Percentiles rank a stretch among this genome's conserved stretches.
Conservation (phyloP, 2,329 filamentous ascomycete genomes). For the Orbilia brochopaga region DNA sequence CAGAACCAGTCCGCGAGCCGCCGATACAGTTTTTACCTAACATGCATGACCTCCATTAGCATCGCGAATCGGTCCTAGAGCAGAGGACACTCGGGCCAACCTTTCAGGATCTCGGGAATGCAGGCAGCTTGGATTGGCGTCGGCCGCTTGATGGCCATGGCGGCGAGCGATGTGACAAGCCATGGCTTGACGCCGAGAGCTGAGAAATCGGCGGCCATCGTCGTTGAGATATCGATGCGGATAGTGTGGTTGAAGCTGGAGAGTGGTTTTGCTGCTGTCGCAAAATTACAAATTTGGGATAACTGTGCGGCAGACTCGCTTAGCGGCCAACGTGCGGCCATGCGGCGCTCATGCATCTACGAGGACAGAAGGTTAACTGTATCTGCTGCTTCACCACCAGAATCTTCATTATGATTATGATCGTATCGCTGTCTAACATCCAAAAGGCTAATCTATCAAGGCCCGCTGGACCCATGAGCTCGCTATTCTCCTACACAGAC, state of each 20-base stretch:
- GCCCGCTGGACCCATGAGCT: not conserved
- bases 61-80: not conserved
- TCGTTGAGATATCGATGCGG: no score
- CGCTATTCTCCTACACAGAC: no score
- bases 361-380: no score
- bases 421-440: conserved; percentile 4
- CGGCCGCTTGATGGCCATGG: conserved; percentile 82
- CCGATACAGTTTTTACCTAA: conserved; percentile 84
- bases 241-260: conserved; percentile 7
- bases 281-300: conserved; percentile 28
- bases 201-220: conserved; percentile 67
- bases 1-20: conserved; percentile 90
- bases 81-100: conserved; percentile 13
- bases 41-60: not conserved
- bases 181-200: conserved; percentile 78
- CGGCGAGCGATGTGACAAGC: conserved; percentile 79
- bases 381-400: no score
- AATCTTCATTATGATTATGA: conserved; percentile 39
- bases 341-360: conserved; percentile 15
- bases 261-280: conserved; percentile 24
- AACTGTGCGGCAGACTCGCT: not conserved
- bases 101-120: conserved; percentile 89
- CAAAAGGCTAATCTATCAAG: conserved; percentile 35
- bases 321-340: conserved; percentile 8
- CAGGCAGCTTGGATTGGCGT: conserved; percentile 92